Evolutionary conservation across 2,329 filamentous ascomycete genomes (phyloP), one percentile per base, ranked within the genome.

Genomic region (Fusarium sp.): DNA sequence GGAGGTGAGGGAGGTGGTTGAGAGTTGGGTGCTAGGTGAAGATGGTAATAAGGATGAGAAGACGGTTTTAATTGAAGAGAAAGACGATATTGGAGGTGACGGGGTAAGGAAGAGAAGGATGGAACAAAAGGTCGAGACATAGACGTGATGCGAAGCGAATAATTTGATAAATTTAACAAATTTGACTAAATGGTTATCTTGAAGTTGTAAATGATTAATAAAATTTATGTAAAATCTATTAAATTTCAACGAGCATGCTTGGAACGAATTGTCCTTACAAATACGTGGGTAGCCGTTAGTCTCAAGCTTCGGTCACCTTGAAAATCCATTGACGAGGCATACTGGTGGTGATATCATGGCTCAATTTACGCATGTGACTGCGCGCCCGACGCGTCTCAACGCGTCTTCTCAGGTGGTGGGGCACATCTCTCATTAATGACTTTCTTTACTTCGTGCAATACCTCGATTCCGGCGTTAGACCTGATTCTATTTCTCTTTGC

Each of bases 1-100:
- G 36, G 92, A 94, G 77, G 83, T 86, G 19, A 92, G 88, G 77
- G 82, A 92, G 73, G 85, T 95, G 26, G 79, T 92, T 19, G 84
- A 90, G 65, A 93, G 88, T 4, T 94, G 92, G 92, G 85, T 91
- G 1, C 79, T 91, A 43, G 84, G 83, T 5, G 73, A 80, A 14
- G 78, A 75, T 3, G 69, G 77, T 21, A 68, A 77, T 21, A 69
- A 70, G 1, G 60, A 72, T 28, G 68, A 69, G 3, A 67, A 75
- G 30, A 68, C 67, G 8, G 65, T 75, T 14, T 38, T 77, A 23
- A 44, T 78, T 4, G 43, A 64, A 26, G 61, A 67, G 9, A 75
- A 73, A 20, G 65, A 67, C 4, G 56, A 67, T 3, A 68, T 52
- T 8, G 46, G 20, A 6, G 58, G 68, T 19, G 68, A 67, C 10